Evolutionary conservation across 805 yeast genomes (phyloP).

Genomic region (Yarrowia hollandica): DNA sequence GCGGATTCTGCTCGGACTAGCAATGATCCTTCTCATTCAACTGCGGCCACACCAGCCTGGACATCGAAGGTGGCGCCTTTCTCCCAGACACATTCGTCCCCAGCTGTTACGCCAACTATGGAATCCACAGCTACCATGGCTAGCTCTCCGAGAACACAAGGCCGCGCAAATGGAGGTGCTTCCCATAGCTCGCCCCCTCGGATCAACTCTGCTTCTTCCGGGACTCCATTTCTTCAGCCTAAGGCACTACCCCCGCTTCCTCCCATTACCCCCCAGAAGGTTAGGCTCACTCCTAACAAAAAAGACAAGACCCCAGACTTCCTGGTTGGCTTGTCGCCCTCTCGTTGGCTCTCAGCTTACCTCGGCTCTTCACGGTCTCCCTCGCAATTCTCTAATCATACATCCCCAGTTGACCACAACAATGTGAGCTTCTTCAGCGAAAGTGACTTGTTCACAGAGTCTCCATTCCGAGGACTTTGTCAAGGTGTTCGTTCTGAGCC

Average conservation of each 20-base stretch:
- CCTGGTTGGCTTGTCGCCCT: conserved; percentile 17
- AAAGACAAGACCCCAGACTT: conserved; percentile 23
- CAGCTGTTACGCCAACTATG: not conserved
- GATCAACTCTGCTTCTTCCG: not conserved
- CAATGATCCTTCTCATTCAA: not conserved
- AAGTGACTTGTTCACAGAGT: conserved; percentile 21
- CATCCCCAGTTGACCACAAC: conserved; percentile 1
- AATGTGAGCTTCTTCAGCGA: conserved; percentile 18
- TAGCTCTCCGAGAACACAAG: not conserved
- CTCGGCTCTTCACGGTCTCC: conserved; percentile 18
- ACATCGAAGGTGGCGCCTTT: not conserved
- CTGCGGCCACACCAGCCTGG: not conserved
- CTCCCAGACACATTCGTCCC: not conserved
- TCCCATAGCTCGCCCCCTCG: not conserved
- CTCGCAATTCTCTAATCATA: not conserved
- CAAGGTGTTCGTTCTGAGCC: conserved; percentile 12
- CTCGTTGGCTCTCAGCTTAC: conserved; percentile 18
- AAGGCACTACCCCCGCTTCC: conserved; percentile 19
- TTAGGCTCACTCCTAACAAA: conserved; percentile 14
- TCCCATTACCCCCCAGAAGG: conserved; percentile 20
- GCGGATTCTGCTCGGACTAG: not conserved
- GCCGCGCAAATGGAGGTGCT: not conserved
- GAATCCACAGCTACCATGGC: conserved; percentile 9
- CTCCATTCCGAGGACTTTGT: conserved; percentile 10
- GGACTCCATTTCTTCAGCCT: conserved; percentile 13